Percentiles rank a stretch among this genome's conserved stretches.
These are phyloP conservation scores for Extremus antarcticus DNA, from an alignment of 495 filamentous ascomycete genomes.

Conservation along the genomic window DNA sequence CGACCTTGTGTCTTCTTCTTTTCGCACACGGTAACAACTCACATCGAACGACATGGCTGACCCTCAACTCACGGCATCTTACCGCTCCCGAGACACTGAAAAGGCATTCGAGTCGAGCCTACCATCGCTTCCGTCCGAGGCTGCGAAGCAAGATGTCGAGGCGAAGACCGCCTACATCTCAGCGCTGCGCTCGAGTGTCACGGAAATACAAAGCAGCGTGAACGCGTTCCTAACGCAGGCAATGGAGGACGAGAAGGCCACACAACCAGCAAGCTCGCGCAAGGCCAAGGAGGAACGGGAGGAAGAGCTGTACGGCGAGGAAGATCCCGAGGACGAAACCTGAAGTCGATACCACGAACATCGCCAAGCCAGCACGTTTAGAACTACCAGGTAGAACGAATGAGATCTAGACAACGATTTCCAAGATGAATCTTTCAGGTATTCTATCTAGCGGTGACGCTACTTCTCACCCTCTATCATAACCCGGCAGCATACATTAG, in stretches of 20 bases:
- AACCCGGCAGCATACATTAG: conserved; percentile 72
- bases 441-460: background rate
- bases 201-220: conserved; percentile 56
- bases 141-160: conserved; percentile 38
- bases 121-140: conserved; percentile 29
- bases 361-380: too few species aligned
- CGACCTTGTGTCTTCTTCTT: too few species aligned
- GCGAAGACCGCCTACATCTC: conserved; percentile 57
- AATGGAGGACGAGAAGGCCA: conserved; percentile 80
- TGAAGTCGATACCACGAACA: background rate
- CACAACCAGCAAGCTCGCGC: conserved; percentile 18
- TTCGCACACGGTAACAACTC: too few species aligned
- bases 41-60: conserved; percentile 2
- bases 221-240: conserved; percentile 73
- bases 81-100: conserved; percentile 46
- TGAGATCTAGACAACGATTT: too few species aligned
- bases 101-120: conserved; percentile 36
- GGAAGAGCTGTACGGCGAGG: conserved; percentile 81
- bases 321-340: conserved; percentile 46
- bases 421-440: background rate
- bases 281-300: conserved; percentile 51
- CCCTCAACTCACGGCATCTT: conserved; percentile 40
- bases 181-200: conserved; percentile 50
- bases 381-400: too few species aligned
- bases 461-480: conserved; percentile 26